Evolutionary conservation across 1,139 yeast species (phyloP), one percentile per base, ranked within the genome.

Genomic region (Spencermartinsiella ligniputridi): DNA sequence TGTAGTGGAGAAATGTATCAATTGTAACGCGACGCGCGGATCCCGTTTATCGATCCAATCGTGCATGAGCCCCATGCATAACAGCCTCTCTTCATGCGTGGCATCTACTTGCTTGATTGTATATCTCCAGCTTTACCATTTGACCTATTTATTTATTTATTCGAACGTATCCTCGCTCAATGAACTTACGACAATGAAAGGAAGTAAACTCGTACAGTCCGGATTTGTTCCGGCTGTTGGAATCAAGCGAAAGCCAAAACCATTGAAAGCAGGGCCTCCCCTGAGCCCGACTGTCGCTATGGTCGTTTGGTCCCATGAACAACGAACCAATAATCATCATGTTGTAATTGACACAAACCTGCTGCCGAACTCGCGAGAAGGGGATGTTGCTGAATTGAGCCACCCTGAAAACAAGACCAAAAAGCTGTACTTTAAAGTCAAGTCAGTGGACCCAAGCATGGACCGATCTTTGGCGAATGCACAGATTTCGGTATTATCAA

Each of bases 381-480:
- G 95, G n/a, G 87, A 83, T 57, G 69, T 86, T 2, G 87, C 86
- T 29, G 94, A 86, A 58, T 55, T 88, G 40, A 71, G 69, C 45
- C 69, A 75, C 2, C 59, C 61, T 4, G 70, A 64, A 21, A 60
- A 49, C 45, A 54, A 47, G 30, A 53, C 50, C 55, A 57, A 66
- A 62, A 55, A 68, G 45, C 58, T 76, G 3, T 70, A 69, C 46
- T 78, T 79, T 52, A 62, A 71, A 1, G 74, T 78, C 19, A 69
- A 65, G 35, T 64, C 62, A 29, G 60, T 69, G 50, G 62, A 61
- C 18, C 60, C 61, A 16, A 70, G 67, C 25, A 50, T 62, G 3
- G 55, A 56, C 12, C 46, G 61, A 62, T 46, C 56, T 65, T 41
- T 55, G 48, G 52, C 58, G 3, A 60, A 58, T 42, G 52, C 58